phyloP scores from a whole-genome alignment of 805 yeast species.

The Barnettozyma populi region DNA sequence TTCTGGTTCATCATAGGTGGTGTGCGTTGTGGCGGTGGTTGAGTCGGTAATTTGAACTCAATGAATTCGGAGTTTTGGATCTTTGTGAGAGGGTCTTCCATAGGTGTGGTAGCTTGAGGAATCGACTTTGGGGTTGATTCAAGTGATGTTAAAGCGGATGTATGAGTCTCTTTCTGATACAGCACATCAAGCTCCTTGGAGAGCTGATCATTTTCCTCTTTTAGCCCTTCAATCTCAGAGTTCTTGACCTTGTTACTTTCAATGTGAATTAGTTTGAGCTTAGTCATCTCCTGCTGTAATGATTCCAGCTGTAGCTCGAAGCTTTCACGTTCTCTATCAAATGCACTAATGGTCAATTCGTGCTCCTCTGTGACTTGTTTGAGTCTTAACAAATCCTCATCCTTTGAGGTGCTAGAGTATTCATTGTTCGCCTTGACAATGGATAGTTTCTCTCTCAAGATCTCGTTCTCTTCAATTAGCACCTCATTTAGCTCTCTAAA shows the following conservation, averaged over 20 bases:
- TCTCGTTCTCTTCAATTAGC: constrained; percentile 11
- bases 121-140: constrained; percentile 9
- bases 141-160: constrained; percentile 5
- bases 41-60: neutral
- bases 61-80: neutral
- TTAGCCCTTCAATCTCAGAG: constrained; percentile 10
- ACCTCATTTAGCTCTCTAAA: constrained; percentile 11
- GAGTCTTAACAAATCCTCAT: constrained; percentile 4
- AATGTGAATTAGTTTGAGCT: constrained; percentile 10
- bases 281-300: constrained; percentile 9
- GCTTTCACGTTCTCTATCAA: constrained; percentile 3
- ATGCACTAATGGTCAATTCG: neutral
- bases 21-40: constrained; percentile 2
- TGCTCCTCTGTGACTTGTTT: constrained; percentile 1
- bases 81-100: neutral
- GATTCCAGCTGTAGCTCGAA: constrained; percentile 10
- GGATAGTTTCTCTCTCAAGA: constrained; percentile 4
- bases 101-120: neutral
- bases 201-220: constrained; percentile 11
- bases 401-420: neutral
- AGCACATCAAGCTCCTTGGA: constrained; percentile 9
- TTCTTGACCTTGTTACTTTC: constrained; percentile 8
- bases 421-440: constrained; percentile 5
- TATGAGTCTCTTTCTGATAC: constrained; percentile 3
- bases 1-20: constrained; percentile 5